Base-by-base conservation (phyloP, 164 flowering plant genomes). In the Tetrastigma voinierianum region DNA sequence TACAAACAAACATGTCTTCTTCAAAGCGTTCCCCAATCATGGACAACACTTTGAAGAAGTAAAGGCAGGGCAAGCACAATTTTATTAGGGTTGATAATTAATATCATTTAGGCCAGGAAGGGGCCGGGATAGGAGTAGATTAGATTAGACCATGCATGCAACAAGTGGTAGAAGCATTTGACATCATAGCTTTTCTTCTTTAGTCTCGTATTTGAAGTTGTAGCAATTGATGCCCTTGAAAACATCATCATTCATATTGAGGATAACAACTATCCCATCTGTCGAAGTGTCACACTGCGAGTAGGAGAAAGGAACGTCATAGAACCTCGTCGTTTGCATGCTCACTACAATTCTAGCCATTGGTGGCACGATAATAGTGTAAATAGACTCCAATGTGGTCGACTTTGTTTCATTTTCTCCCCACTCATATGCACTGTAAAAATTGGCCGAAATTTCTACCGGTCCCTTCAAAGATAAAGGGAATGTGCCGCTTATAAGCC, bases 291-390 rank as follows among this genome's bases (percentile, higher is more conserved):
- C n/a, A n/a, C 71, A 11, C 40, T 24, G 59, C 61, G 71, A n/a
- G 59, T 68, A 68, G 20, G 71, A 68, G 59, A 68, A 25, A 66
- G n/a, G 71, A 61, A 68, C 53, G n/a, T 68, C 59, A 40, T 66
- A 68, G 7, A 49, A 12, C 18, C 71, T 10, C 59, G 12, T 18
- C 59, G n/a, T 65, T 40, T 60, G 45, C 48, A 48, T 9, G 4
- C 18, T 68, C 21, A 24, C 32, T 2, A 4, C 65, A 12, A 65
- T 45, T 53, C 1, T 51, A 6, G 58, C 49, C 74, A 24, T 66
- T 44, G 74, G 65, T 4, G 74, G 69, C 17, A 71, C 65, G 12
- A 20, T 15, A 7, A 52, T 52, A 16, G 13, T 43, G 60, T 48
- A 56, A 10, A 1, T 14, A 11, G 51, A 43, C 51, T 59, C 70